Percentiles rank a stretch among this genome's conserved stretches.
phyloP scores from a whole-genome alignment of 1,284 basidiomycete species.

The Fomitiporia mediterranea region DNA sequence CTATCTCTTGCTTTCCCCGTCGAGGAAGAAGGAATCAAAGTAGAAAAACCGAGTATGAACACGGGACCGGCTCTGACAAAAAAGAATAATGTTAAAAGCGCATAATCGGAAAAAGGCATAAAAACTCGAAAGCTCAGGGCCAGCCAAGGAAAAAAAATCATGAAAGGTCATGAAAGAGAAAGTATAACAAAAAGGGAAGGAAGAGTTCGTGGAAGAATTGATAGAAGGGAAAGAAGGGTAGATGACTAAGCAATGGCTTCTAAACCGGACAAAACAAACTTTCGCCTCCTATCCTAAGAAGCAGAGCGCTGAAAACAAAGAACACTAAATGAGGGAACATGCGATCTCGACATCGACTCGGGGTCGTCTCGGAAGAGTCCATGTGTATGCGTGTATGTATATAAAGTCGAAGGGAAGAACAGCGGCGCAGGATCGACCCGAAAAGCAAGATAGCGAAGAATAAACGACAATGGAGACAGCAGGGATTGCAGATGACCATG shows the following conservation, averaged over 20 bases:
- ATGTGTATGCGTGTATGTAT: background rate
- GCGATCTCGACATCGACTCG: background rate
- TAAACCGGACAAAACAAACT: background rate
- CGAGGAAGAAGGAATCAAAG: background rate
- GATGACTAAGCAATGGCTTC: background rate
- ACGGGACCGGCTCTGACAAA: background rate
- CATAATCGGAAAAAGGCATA: background rate
- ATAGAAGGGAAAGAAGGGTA: background rate
- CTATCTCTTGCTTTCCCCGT: background rate
- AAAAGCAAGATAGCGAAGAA: background rate
- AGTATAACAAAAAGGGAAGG: background rate
- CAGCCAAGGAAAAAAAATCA: background rate
- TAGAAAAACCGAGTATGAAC: background rate
- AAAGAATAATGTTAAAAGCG: background rate
- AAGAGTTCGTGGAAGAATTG: background rate
- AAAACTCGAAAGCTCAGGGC: background rate
- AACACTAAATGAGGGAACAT: background rate
- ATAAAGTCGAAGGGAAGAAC: background rate
- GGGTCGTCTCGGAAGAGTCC: background rate
- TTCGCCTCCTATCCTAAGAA: background rate
- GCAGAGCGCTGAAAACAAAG: slow-evolving; percentile 7
- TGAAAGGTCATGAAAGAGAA: background rate
- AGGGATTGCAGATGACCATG: background rate
- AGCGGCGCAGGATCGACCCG: background rate
- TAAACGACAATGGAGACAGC: background rate